Evolutionary conservation across 257 asterid genomes (phyloP), one percentile per base, ranked within the genome.

Genomic region (Solanum appendiculatum): DNA sequence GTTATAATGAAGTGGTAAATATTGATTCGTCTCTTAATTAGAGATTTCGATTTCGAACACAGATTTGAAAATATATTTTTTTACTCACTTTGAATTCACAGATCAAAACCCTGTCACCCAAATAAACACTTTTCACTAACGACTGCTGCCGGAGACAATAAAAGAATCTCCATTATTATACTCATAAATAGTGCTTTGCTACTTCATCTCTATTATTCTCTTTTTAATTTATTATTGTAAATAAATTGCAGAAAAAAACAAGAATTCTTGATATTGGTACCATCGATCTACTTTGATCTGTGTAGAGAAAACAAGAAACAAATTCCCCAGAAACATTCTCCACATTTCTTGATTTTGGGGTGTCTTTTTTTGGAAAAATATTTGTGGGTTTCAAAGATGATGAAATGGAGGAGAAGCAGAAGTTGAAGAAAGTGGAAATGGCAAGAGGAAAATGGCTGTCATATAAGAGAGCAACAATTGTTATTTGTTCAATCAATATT

Each of bases 381-480:
- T 75, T 73, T 73, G 82, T 36, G 82, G 80, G 82, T 7, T 36
- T 73, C 85, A 88, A 91, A 91, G 91, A 86, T 80, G 88, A 88
- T 87, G 93, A 84, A 86, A 89, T 91, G 94, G 94, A 86, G 92
- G 86, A 89, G 94, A 91, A 87, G 92, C 78, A 89, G 94, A 90
- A 86, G 86, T 44, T 80, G 82, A 69, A 85, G 64, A 37, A 31
- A 77, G 75, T 56, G 86, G 89, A 87, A 84, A 96, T 96, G 99
- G 96, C 97, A 89, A 95, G 98, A 90, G 93, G 90, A 20, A 90
- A 85, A 75, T 92, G 94, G 93, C 93, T 94, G 90, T 93, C 98
- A 27, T 94, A 95, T 94, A 96, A 93, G 95, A 88, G 91, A 88
- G 93, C 95, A 8, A 94, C 95, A 21, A 87, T 95, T 84, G 69